These are phyloP conservation scores for Gentiana straminea DNA, from an alignment of 257 asterid species.

Conservation along the genomic window DNA sequence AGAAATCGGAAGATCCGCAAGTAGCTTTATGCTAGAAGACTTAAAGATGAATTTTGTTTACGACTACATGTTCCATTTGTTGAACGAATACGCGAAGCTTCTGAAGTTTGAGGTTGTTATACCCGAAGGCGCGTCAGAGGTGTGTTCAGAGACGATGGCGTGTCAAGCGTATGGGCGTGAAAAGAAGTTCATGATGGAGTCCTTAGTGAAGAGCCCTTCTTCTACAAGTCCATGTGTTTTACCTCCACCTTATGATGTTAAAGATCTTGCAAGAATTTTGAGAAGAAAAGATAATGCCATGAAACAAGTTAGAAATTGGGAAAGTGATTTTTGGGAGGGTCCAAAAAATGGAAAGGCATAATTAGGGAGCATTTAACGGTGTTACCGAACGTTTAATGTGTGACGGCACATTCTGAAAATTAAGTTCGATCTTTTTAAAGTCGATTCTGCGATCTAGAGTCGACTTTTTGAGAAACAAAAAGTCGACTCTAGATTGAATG, in stretches of 20 bases:
- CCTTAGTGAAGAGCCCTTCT: slow-evolving; percentile 22
- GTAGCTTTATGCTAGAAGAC: slow-evolving; percentile 34
- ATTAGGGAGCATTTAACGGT: neutral
- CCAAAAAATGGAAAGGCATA: neutral
- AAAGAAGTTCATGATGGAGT: slow-evolving; percentile 25
- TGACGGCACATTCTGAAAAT: too few species aligned
- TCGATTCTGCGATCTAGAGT: too few species aligned
- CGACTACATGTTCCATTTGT: slow-evolving; percentile 48
- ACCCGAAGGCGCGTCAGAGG: slow-evolving; percentile 32
- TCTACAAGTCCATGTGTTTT: slow-evolving; percentile 23
- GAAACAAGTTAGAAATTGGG: slow-evolving; percentile 22
- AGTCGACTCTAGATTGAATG: too few species aligned
- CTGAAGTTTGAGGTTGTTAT: slow-evolving; percentile 29
- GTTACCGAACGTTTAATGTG: too few species aligned
- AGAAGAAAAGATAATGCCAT: slow-evolving; percentile 14
- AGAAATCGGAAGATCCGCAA: slow-evolving; percentile 31
- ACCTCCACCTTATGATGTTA: slow-evolving; percentile 21
- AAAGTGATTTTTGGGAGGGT: slow-evolving; percentile 17
- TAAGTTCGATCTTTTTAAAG: too few species aligned
- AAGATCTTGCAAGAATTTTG: slow-evolving; percentile 9
- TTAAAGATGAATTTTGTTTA: slow-evolving; percentile 40
- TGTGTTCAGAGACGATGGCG: slow-evolving; percentile 38
- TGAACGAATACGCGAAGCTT: slow-evolving; percentile 36
- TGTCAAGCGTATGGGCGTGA: slow-evolving; percentile 30
- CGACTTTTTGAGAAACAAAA: too few species aligned